Percentiles rank a stretch among this genome's conserved stretches.
Conservation (phyloP, 495 filamentous ascomycete species). For the Paragyromitra xinjiangensis region DNA sequence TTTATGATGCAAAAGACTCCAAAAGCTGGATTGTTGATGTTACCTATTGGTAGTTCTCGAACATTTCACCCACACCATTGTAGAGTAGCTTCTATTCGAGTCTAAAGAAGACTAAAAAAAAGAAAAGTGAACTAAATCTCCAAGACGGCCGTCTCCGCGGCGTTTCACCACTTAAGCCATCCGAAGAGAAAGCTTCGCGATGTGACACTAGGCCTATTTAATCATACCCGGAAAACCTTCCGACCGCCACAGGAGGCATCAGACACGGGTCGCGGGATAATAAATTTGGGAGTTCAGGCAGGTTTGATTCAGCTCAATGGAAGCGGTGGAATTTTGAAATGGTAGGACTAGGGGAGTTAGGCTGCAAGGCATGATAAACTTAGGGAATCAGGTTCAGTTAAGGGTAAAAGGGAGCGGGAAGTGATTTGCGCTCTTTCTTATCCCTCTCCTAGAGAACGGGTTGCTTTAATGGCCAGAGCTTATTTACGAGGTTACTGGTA, state of each 20-base stretch:
- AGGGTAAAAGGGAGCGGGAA: not conserved
- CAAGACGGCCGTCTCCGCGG: not conserved
- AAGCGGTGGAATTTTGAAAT: not conserved
- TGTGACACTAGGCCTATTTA: not conserved
- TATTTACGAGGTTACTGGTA: not conserved
- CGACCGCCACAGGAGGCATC: constrained; percentile 5
- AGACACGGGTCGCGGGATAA: not conserved
- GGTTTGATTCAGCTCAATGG: not conserved
- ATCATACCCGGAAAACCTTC: not conserved
- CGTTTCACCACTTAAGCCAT: constrained; percentile 13
- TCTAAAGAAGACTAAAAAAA: not conserved
- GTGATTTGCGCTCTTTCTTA: not conserved
- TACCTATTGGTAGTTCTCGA: not conserved
- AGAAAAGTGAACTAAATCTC: not conserved
- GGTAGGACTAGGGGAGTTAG: not conserved
- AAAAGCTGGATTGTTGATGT: too few species aligned
- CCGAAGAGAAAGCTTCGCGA: not conserved
- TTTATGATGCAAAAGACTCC: too few species aligned
- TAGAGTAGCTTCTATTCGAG: not conserved
- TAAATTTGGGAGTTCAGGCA: not conserved
- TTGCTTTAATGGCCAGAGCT: not conserved
- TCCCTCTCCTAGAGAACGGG: not conserved
- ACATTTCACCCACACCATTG: not conserved
- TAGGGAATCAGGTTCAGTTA: not conserved
- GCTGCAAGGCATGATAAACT: too few species aligned